Conservation (phyloP, 1,139 yeast genomes). For the Yamadazyma dendronema region DNA sequence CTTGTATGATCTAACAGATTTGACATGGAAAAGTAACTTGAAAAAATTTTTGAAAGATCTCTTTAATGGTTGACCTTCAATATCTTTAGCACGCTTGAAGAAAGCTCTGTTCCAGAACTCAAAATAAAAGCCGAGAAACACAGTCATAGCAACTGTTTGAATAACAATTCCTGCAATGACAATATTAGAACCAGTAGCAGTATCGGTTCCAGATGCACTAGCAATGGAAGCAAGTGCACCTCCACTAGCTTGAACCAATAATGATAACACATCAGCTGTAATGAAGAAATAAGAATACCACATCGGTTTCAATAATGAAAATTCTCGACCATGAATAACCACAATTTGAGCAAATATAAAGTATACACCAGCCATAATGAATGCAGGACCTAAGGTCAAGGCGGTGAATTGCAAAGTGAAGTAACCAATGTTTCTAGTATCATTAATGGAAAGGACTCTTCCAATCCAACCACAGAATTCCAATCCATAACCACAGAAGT, state of each 20-base stretch:
- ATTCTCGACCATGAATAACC: conserved; percentile 63
- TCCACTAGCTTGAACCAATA: conserved; percentile 78
- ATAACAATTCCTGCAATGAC: conserved; percentile 82
- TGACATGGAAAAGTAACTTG: conserved; percentile 28
- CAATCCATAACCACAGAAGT: conserved; percentile 29
- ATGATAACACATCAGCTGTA: conserved; percentile 62
- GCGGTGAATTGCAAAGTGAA: conserved; percentile 68
- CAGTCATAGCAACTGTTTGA: conserved; percentile 72
- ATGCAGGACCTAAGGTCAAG: conserved; percentile 82
- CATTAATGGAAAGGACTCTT: conserved; percentile 46
- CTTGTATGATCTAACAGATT: conserved; percentile 23
- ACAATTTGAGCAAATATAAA: conserved; percentile 72
- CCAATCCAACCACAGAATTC: conserved; percentile 69
- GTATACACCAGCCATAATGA: conserved; percentile 86
- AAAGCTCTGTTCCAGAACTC: conserved; percentile 50
- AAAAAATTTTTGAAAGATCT: conserved; percentile 27
- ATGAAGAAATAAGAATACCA: conserved; percentile 71
- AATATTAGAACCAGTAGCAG: conserved; percentile 61
- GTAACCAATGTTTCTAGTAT: conserved; percentile 38
- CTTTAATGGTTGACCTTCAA: conserved; percentile 23
- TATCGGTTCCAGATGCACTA: conserved; percentile 30
- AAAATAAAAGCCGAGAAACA: conserved; percentile 58
- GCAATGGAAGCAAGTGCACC: conserved; percentile 68
- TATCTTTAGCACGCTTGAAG: conserved; percentile 26
- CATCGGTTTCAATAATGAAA: conserved; percentile 68